Evolutionary conservation across 768 basidiomycete genomes (phyloP), one percentile per base, ranked within the genome.

Genomic region (Xerocomus potaroensis): DNA sequence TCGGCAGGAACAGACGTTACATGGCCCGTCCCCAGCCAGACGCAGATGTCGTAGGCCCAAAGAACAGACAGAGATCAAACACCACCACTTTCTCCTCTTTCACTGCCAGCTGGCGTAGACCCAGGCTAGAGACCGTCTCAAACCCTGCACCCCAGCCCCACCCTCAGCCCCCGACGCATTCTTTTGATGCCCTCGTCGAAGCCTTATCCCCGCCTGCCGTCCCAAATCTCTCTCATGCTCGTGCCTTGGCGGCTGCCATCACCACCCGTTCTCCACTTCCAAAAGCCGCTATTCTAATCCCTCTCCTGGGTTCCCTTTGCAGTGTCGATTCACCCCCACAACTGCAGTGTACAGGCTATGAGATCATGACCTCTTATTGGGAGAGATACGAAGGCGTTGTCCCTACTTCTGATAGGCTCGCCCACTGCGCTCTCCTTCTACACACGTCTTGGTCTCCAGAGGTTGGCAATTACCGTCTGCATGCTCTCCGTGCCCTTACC

Each of bases 281-380:
- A 21, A 73, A 69, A 30, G 66, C 73, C 21, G 68, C 76, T 21
- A 49, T 61, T n/a, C 66, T 89, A 12, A 77, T 74, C 44, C 80
- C 83, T 12, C 73, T 90, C 43, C 69, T 88, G 3, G 71, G 72
- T 7, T 71, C 76, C 1, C 70, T 90, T 10, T 89, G 87, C 59
- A 63, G 70, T 31, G 43, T 65, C 6, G 72, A 78, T 15, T 72
- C 76, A 0, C 84, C 85, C 1, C 50, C 72, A 0, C 66, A 79
- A 0, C 51, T 89, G 4, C 85, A 87, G 57, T 76, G 76, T 8
- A 75, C 80, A 0, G 88, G 87, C 1, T 87, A 74, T 54, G 87
- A 90, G 47, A 79, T 88, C 50, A 70, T 89, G 42, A 71, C 82
- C 12, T 75, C 83, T 3, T 90, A 83, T 60, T 81, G 79, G 69